Conservation (phyloP, 495 filamentous ascomycete species). For the Penicillium pancosmium region DNA sequence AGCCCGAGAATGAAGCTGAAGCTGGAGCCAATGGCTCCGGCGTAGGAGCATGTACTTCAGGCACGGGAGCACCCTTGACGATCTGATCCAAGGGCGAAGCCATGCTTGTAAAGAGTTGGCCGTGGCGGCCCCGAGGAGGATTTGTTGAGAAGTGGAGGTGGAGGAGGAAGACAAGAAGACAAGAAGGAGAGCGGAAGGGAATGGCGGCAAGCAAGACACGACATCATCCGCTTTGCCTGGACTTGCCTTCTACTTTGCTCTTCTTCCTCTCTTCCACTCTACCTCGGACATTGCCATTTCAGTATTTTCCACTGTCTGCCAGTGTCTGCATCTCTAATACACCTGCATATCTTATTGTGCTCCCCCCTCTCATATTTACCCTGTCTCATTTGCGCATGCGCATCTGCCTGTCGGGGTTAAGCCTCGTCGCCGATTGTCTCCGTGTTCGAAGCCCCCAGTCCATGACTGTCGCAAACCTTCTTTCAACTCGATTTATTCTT, state of each 20-base stretch:
- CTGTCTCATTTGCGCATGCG: slow-evolving; percentile 10
- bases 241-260: slow-evolving; percentile 4
- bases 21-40: slow-evolving; percentile 40
- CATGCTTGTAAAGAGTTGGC: slow-evolving; percentile 46
- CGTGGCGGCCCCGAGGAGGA: slow-evolving; percentile 33
- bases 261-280: slow-evolving; percentile 9
- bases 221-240: slow-evolving; percentile 23
- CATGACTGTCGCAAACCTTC: slow-evolving; percentile 22
- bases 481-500: slow-evolving; percentile 11
- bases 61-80: slow-evolving; percentile 77
- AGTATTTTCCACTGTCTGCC: no score
- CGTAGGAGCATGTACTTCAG: slow-evolving; percentile 46
- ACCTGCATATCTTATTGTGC: background rate
- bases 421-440: slow-evolving; percentile 29
- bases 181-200: slow-evolving; percentile 9
- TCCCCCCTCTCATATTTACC: background rate
- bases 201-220: slow-evolving; percentile 20
- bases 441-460: slow-evolving; percentile 15
- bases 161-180: background rate
- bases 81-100: slow-evolving; percentile 75
- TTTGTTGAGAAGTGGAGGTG: slow-evolving; percentile 10
- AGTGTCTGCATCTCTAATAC: background rate
- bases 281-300: background rate
- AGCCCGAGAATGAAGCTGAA: slow-evolving; percentile 35
- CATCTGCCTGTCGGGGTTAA: slow-evolving; percentile 30